phyloP scores from a whole-genome alignment of 306 rosid genomes.

The Crotalaria pallida region DNA sequence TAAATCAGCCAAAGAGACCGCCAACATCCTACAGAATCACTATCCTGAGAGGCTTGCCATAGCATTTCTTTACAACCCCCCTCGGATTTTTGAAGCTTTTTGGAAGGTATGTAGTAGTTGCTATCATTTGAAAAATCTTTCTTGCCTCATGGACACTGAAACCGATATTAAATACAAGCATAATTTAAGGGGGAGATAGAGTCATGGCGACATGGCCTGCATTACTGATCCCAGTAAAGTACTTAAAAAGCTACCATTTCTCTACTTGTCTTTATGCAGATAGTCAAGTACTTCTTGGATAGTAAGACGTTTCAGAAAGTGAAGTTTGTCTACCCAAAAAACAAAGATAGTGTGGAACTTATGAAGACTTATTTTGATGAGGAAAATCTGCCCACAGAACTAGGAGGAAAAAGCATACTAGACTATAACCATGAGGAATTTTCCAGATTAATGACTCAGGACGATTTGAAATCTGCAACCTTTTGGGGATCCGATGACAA shows the following conservation, averaged over 20 bases:
- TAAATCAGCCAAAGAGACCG: conserved; percentile 36
- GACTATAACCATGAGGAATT: conserved; percentile 71
- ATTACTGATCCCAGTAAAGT: not conserved
- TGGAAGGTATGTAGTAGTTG: conserved; percentile 33
- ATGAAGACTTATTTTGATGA: conserved; percentile 74
- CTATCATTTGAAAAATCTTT: not conserved
- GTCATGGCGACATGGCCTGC: too few species aligned
- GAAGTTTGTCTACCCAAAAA: conserved; percentile 74
- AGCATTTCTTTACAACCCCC: conserved; percentile 48
- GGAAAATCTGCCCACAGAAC: conserved; percentile 74
- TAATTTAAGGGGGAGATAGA: not conserved
- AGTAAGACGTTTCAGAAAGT: conserved; percentile 80
- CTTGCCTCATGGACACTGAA: not conserved
- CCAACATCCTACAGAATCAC: conserved; percentile 32
- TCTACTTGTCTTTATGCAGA: conserved; percentile 40
- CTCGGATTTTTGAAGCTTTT: conserved; percentile 44
- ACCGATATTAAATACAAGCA: not conserved
- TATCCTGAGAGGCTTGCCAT: conserved; percentile 50
- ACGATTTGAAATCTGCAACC: conserved; percentile 61
- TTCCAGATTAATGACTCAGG: conserved; percentile 61
- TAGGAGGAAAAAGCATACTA: conserved; percentile 72
- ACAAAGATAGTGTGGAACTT: conserved; percentile 73
- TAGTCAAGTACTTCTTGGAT: conserved; percentile 83
- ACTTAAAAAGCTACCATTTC: not conserved
- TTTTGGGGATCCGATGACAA: conserved; percentile 52